A percentile compares a stretch with the other conserved stretches of the same genome.
phyloP scores from a whole-genome alignment of 768 basidiomycete species.

The Mycena haematopus region DNA sequence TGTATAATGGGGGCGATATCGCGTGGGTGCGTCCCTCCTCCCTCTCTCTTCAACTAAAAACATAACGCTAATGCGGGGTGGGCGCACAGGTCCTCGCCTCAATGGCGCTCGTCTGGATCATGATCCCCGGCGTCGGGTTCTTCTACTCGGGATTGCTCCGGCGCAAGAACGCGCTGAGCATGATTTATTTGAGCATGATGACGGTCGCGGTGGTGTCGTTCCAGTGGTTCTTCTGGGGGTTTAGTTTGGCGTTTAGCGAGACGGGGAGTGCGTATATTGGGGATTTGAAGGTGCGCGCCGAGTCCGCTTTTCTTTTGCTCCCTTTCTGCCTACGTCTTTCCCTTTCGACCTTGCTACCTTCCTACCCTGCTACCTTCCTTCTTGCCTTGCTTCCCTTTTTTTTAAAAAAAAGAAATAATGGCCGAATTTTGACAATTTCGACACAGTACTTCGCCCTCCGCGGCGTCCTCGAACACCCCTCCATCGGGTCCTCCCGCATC shows the following conservation, averaged over 20 bases:
- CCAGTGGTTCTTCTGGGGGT: constrained; percentile 99
- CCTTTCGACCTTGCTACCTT: too few relatives aligned
- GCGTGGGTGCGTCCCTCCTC: constrained; percentile 46
- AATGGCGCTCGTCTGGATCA: constrained; percentile 84
- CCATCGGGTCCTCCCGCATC: constrained; percentile 72
- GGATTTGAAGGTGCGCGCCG: constrained; percentile 56
- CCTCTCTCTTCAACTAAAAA: neutral
- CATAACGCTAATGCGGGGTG: too few relatives aligned
- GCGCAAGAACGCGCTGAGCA: constrained; percentile 91
- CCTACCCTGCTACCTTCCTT: too few relatives aligned
- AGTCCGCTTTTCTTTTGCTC: too few relatives aligned
- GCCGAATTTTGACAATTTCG: too few relatives aligned
- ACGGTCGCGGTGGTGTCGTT: constrained; percentile 63
- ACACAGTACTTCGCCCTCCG: constrained; percentile 81
- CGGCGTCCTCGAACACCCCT: constrained; percentile 76
- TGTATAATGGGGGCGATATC: constrained; percentile 57
- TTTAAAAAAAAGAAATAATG: too few relatives aligned
- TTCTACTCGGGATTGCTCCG: constrained; percentile 92
- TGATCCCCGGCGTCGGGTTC: constrained; percentile 86
- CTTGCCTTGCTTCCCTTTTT: too few relatives aligned
- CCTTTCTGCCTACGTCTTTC: too few relatives aligned
- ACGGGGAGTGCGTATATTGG: constrained; percentile 81
- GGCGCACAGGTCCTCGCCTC: constrained; percentile 57
- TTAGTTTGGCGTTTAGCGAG: constrained; percentile 88
- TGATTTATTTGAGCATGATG: constrained; percentile 85